These are phyloP conservation scores for Tremella yokohamensis DNA, from an alignment of 768 basidiomycete species.

Conservation along the genomic window DNA sequence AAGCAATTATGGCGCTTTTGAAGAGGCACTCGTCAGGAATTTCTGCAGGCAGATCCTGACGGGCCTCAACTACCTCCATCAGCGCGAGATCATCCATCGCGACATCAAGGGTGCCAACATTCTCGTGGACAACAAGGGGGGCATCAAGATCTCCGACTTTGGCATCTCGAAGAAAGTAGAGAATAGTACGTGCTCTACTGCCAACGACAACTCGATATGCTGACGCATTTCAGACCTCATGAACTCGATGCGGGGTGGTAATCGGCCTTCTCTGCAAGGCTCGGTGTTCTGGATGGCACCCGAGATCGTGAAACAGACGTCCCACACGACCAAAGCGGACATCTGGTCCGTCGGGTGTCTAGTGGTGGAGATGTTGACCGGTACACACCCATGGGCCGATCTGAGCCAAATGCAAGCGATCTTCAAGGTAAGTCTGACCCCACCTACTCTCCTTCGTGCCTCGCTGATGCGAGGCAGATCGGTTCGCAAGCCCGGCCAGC, in stretches of 20 bases:
- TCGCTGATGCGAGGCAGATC: conserved; percentile 62
- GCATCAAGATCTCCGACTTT: conserved; percentile 96
- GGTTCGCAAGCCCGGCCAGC: conserved; percentile 82
- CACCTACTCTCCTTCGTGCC: not conserved
- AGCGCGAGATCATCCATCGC: conserved; percentile 89
- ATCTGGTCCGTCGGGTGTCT: conserved; percentile 96
- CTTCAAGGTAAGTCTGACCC: conserved; percentile 73
- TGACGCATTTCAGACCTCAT: conserved; percentile 47
- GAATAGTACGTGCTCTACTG: conserved; percentile 65
- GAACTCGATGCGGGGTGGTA: conserved; percentile 59
- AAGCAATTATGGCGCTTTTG: conserved; percentile 88
- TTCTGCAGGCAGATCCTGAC: conserved; percentile 88
- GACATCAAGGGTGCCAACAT: conserved; percentile 99
- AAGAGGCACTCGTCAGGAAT: conserved; percentile 84
- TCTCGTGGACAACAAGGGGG: conserved; percentile 94
- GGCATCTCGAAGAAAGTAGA: conserved; percentile 97
- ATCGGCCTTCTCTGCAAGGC: conserved; percentile 90
- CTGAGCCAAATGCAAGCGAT: conserved; percentile 99
- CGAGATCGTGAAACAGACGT: conserved; percentile 93
- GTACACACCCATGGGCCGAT: conserved; percentile 91
- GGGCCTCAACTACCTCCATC: conserved; percentile 85
- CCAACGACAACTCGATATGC: not conserved
- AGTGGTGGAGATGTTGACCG: conserved; percentile 94
- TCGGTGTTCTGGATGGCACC: conserved; percentile 99
- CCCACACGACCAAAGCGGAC: conserved; percentile 86